Evolutionary conservation across 2,329 filamentous ascomycete genomes (phyloP), one percentile per base, ranked within the genome.

Genomic region (Cordyceps farinosa): DNA sequence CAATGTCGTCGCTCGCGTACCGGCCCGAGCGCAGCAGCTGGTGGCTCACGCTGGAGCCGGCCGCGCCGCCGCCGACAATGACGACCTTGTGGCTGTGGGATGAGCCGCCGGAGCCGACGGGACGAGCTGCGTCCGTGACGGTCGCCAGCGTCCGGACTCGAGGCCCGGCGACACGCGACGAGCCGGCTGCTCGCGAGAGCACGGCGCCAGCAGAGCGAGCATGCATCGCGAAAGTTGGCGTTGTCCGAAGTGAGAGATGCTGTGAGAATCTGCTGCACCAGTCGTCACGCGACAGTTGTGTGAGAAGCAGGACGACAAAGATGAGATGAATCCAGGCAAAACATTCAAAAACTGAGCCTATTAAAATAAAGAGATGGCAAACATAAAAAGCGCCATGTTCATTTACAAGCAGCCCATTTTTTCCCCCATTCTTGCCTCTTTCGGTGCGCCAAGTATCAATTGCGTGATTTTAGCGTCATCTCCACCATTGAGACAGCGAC

Each of bases 51-150:
- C 84, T 75, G 17, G 90, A 74, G 55, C 89, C 89, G 44, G 87
- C 89, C 13, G 84, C 79, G 38, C 89, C 89, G 59, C 83, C 87
- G 56, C 88, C 88, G 34, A 91, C 78, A 2, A 91, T 81, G 13
- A 90, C 85, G 17, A 90, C 79, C 69, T 82, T 87, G 78, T 90
- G 88, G 66, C 77, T 50, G 32, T 36, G 52, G 17, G 55, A 58
- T 1, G 56, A 30, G 48, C 45, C n/a, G 40, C 29, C 29, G 22
- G 34, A 47, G n/a, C n/a, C 32, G 56, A 50, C 56, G 32, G 56
- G 52, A 32, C 38, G 52, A 55, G 42, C 34, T 9, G 22, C 6
- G 7, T 36, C 51, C 3, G 47, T 13, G 48, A 42, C 29, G 38
- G 47, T 53, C 5, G 47, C 57, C 8, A 60, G 34, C 4, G 57